phyloP scores from a whole-genome alignment of 768 basidiomycete species.

The Porpolomopsis calyptriformis region DNA sequence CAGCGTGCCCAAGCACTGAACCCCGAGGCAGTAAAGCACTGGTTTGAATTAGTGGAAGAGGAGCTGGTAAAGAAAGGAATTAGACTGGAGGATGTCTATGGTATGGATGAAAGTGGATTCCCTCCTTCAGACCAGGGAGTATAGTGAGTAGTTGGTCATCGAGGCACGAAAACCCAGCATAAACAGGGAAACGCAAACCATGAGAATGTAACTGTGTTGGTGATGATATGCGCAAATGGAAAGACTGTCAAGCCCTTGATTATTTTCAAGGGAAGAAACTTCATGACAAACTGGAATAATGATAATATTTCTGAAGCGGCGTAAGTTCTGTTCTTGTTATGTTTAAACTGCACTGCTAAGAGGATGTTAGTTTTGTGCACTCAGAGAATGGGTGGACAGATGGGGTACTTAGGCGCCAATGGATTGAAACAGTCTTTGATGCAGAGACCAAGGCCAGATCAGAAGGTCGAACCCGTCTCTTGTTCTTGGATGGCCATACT shows the following conservation, averaged over 20 bases:
- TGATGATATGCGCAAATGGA: conserved; percentile 22
- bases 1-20: conserved; percentile 21
- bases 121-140: conserved; percentile 16
- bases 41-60: conserved; percentile 22
- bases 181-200: conserved; percentile 20
- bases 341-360: too few species aligned
- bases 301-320: conserved; percentile 15
- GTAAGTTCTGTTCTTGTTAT: too few species aligned
- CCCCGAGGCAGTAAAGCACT: conserved; percentile 20
- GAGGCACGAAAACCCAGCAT: conserved; percentile 21
- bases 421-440: too few species aligned
- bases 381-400: too few species aligned
- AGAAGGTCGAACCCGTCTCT: too few species aligned
- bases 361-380: too few species aligned
- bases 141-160: conserved; percentile 17
- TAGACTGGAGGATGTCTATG: conserved; percentile 17
- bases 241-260: conserved; percentile 13
- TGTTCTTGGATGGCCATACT: too few species aligned
- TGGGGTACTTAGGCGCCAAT: too few species aligned
- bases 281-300: conserved; percentile 16
- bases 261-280: conserved; percentile 20
- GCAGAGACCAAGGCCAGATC: too few species aligned
- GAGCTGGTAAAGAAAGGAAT: conserved; percentile 17
- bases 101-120: conserved; percentile 28
- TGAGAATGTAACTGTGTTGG: conserved; percentile 19